Evolutionary conservation across 2,329 filamentous ascomycete species (phyloP).

Genomic region (Diplodia sapinea): DNA sequence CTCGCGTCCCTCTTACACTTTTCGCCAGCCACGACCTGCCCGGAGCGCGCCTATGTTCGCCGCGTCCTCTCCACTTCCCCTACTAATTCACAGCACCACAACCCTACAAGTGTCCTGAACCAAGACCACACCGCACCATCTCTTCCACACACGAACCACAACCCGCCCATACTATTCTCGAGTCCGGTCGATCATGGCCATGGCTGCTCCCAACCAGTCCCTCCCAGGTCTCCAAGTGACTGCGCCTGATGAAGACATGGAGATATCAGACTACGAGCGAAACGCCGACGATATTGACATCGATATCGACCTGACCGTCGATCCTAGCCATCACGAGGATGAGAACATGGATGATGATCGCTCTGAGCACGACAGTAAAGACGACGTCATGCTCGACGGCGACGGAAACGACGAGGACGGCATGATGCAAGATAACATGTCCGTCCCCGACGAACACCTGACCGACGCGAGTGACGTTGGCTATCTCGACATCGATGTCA

Average conservation of each 20-base stretch:
- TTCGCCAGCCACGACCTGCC: slow-evolving; percentile 6
- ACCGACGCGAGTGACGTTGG: slow-evolving; percentile 33
- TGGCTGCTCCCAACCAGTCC: slow-evolving; percentile 28
- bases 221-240: slow-evolving; percentile 41
- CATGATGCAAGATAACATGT: slow-evolving; percentile 32
- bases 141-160: not conserved
- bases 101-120: slow-evolving; percentile 11
- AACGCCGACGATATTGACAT: slow-evolving; percentile 63
- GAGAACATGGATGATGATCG: slow-evolving; percentile 62
- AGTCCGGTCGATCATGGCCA: slow-evolving; percentile 28
- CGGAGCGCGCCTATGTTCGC: slow-evolving; percentile 19
- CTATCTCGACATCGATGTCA: slow-evolving; percentile 29
- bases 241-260: slow-evolving; percentile 59
- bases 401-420: slow-evolving; percentile 36
- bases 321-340: slow-evolving; percentile 45
- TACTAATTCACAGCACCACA: slow-evolving; percentile 29
- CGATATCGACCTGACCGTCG: slow-evolving; percentile 59
- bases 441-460: slow-evolving; percentile 33
- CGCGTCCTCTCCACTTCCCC: slow-evolving; percentile 17
- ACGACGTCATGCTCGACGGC: slow-evolving; percentile 47
- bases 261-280: slow-evolving; percentile 56
- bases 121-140: not conserved
- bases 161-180: not conserved
- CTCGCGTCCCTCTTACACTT: not conserved
- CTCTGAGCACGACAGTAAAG: slow-evolving; percentile 39